Conservation (phyloP, 129 eudicot genomes). For the Tagetes patula region DNA sequence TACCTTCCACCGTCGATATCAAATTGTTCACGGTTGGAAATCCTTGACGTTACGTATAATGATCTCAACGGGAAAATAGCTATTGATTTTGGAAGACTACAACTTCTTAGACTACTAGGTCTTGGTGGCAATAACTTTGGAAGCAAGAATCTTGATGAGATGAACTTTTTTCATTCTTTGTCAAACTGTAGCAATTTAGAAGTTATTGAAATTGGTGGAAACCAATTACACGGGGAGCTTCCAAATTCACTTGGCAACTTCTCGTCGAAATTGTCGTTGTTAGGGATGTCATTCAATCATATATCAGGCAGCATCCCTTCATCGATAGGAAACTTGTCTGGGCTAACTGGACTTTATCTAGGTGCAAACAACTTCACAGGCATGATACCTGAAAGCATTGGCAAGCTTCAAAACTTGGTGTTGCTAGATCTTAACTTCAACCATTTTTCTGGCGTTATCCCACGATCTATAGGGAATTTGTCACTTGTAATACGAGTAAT, state of each 20-base stretch:
- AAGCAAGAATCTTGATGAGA: slow-evolving; percentile 15
- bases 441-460: slow-evolving; percentile 17
- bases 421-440: neutral
- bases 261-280: slow-evolving; percentile 4
- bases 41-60: slow-evolving; percentile 6
- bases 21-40: slow-evolving; percentile 29
- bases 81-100: slow-evolving; percentile 17
- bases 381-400: slow-evolving; percentile 19
- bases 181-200: slow-evolving; percentile 28
- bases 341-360: neutral
- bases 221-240: slow-evolving; percentile 25
- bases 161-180: slow-evolving; percentile 31
- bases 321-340: slow-evolving; percentile 12
- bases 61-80: slow-evolving; percentile 21
- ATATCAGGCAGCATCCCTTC: slow-evolving; percentile 12
- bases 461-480: slow-evolving; percentile 27
- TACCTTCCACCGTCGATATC: slow-evolving; percentile 37
- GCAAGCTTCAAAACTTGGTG: slow-evolving; percentile 4
- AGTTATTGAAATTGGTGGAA: neutral
- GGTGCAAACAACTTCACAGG: neutral
- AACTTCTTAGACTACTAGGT: neutral
- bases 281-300: neutral
- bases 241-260: slow-evolving; percentile 24
- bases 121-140: slow-evolving; percentile 23
- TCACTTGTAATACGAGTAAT: neutral